Evolutionary conservation across 2,329 filamentous ascomycete species (phyloP), one percentile per base, ranked within the genome.

Genomic region (Monosporascus sp.): DNA sequence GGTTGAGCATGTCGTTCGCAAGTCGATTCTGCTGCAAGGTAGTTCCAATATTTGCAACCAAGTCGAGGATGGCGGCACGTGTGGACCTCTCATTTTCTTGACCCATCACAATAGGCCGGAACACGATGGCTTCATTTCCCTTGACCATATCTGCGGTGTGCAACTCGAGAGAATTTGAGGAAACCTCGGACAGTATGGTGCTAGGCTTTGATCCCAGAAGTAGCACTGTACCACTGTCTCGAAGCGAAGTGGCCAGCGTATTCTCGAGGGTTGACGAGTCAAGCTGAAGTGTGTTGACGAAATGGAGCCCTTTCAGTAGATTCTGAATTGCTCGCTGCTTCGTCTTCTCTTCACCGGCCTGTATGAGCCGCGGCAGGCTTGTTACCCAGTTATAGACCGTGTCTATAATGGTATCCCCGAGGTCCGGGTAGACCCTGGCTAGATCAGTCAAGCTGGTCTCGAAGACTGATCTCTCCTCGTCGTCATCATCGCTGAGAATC

Each of bases 341-440:
- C 27, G 80, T 75, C n/a, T 78, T 77, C 60, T 96, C 90, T 62
- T 97, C 91, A 59, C 85, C 87, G 8, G 85, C 83, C 66, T 93
- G 90, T 84, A 97, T 92, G 15, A 90, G 71, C 17, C 91, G 82
- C 5, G 93, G 87, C 18, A 99, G 79, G 41, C 89, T 86, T 2
- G 83, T 82, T 24, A 92, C 80, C 91, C 92, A 97, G 50, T 84
- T 85, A 67, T 93, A 88, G 1, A 95, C 77, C 1, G 82, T 87
- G 27, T 78, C 80, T 60, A 89, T 89, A 25, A 93, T 73, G 3
- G 81, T 73, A 22, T 88, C 83, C 3, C 79, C 72, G 2, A 92
- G 75, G 48, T 80, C 74, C 2, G 78, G 71, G 60, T 90, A 84
- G 11, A 85, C 81, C 39, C 72, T 77, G 6, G 86, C 73, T 25